Base-by-base conservation (phyloP, 805 yeast genomes). In the Pichia scutulata region DNA sequence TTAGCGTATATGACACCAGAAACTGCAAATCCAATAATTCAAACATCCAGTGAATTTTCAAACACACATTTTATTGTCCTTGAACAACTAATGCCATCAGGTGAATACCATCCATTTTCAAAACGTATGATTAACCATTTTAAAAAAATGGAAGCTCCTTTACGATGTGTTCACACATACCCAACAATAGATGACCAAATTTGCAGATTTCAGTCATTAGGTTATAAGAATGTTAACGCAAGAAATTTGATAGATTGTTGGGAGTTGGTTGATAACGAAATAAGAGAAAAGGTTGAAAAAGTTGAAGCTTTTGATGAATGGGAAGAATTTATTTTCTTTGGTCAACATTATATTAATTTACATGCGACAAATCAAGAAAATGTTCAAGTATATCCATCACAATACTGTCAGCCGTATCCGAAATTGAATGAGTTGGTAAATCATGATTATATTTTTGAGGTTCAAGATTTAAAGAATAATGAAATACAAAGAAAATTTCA, bases 301-400 rank as follows among this genome's bases (percentile, higher is more conserved):
- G 71, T 84, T 21, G 95, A 86, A 61, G 77, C 78, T 3, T 87
- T 86, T 64, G 95, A 87, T 63, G 95, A 87, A 66, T 77, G 86
- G 79, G 95, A 86, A 66, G 95, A 86, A 64, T 86, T 86, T 55
- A 74, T 81, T 26, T 60, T 84, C 14, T 86, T 84, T 59, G 78
- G 87, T 51, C 92, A 85, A 58, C 93, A 86, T 62, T 87, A 86
- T 59, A 70, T 81, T 37, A 70, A 84, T 39, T 70, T 82, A 2
- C 89, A 84, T 64, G 88, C 88, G 2, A 73, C 82, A 0, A 79
- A 76, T 56, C 48, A 50, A 51, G 26, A 24, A 5, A 36, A 42
- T 42, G 56, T 52, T 21, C 41, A 50, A 14, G 50, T 56, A 18
- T 53, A 53, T 25, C 56, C 56, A 42, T 39, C 21, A 28, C 7